A percentile compares a stretch with the other conserved stretches of the same genome.
These are phyloP conservation scores for Stenocarpella maydis DNA, from an alignment of 2,329 filamentous ascomycete species.

Conservation along the genomic window DNA sequence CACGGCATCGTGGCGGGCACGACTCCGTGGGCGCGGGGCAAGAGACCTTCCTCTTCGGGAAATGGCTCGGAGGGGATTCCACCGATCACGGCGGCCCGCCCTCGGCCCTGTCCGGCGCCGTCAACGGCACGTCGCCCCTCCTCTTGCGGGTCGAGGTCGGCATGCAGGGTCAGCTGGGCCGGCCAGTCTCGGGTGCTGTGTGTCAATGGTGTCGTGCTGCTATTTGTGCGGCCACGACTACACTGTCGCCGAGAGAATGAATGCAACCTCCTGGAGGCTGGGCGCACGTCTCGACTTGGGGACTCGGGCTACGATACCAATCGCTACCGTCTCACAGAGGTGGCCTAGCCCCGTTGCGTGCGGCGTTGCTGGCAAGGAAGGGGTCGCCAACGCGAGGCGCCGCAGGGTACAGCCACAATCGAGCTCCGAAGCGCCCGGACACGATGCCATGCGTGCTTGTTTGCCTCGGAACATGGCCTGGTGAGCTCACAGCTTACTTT, in stretches of 20 bases:
- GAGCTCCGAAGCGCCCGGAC: neutral
- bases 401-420: neutral
- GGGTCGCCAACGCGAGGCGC: neutral
- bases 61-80: constrained; percentile 12
- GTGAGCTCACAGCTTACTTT: no score
- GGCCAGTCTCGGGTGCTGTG: neutral
- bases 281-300: constrained; percentile 11
- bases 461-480: neutral
- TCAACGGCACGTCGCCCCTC: neutral
- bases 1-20: constrained; percentile 16
- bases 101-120: constrained; percentile 24
- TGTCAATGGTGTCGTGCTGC: neutral
- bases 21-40: constrained; percentile 6
- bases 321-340: neutral
- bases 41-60: constrained; percentile 23
- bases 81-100: constrained; percentile 25
- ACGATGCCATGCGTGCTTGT: neutral
- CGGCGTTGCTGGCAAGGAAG: neutral
- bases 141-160: neutral
- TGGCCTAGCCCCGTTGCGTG: neutral
- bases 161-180: neutral
- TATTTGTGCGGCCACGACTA: neutral
- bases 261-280: constrained; percentile 14
- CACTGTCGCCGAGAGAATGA: neutral
- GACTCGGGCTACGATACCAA: constrained; percentile 5